Conservation (phyloP, 2,329 filamentous ascomycete species). For the Paraconiothyrium brasiliense region DNA sequence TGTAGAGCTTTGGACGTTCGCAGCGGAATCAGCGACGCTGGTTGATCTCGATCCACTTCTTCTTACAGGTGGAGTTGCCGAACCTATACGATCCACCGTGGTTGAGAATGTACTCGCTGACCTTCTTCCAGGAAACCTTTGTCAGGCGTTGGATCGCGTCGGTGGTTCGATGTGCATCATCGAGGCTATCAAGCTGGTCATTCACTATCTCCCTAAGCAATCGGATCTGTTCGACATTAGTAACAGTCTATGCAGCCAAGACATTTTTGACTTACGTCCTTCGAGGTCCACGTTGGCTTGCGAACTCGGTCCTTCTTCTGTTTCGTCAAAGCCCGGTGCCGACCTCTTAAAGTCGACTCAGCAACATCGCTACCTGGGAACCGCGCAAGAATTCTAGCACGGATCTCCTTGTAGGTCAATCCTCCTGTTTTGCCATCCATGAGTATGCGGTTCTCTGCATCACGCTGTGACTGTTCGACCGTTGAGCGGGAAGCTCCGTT, state of each 20-base stretch:
- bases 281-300: conserved; percentile 69
- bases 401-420: conserved; percentile 73
- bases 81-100: conserved; percentile 67
- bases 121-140: conserved; percentile 68
- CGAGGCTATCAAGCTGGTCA: conserved; percentile 33
- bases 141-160: conserved; percentile 29
- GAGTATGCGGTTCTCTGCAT: conserved; percentile 51
- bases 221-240: conserved; percentile 33
- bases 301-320: conserved; percentile 68
- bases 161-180: conserved; percentile 18
- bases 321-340: conserved; percentile 73
- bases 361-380: conserved; percentile 65
- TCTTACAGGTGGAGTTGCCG: conserved; percentile 69
- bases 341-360: conserved; percentile 76
- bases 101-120: conserved; percentile 62
- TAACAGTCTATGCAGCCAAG: background rate
- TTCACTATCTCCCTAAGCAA: conserved; percentile 36
- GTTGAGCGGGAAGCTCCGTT: conserved; percentile 12
- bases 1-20: too few species aligned
- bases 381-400: conserved; percentile 51
- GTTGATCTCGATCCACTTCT: conserved; percentile 64
- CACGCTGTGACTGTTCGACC: conserved; percentile 23
- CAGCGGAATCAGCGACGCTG: background rate
- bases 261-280: conserved; percentile 67
- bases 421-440: conserved; percentile 64